Base-by-base conservation (phyloP, 2,329 filamentous ascomycete genomes). In the Claviceps pazoutovae region DNA sequence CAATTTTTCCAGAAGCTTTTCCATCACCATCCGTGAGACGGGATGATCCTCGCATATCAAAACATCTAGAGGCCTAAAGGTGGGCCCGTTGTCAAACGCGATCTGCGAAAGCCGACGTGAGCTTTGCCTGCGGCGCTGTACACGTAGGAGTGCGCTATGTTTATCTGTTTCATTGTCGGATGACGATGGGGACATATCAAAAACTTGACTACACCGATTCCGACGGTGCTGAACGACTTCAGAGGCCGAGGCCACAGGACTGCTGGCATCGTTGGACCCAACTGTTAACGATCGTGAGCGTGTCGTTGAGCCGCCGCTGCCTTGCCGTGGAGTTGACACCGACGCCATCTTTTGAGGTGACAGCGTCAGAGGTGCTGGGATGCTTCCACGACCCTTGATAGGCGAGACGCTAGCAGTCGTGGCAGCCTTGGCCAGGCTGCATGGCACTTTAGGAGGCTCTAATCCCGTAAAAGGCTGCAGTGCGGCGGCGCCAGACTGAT, bases 41-140 rank as follows among this genome's bases (percentile, higher is more conserved):
- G 93, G 93, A 65, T 98, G 93, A 61, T 98, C 93, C 69, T 98
- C 93, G 64, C 93, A 97, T 49, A 98, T 95, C 49, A 98, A 74
- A 5, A 98, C 86, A 66, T 98, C 93, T 49, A 98, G 70, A 2
- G 93, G 89, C 34, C 93, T 80, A 69, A 96, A 98, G 38, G 83
- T 79, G 2, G 93, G 93, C 0, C 85, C 85, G 50, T 91, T 89
- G 42, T 85, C 79, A 39, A 95, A 74, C 49, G 84, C 90, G 61
- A 97, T 90, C 61, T 95, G 89, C 0, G 93, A 98, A 62, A 97
- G 78, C 48, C 93, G 82, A 19, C 93, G 78, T n/a, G 91, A 95
- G 66, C 90, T 96, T 65, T 97, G 91, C n/a, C 93, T 82, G 9
- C 91, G 84, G 38, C 91, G 79, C 64, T 98, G 93, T 4, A 98